These are phyloP conservation scores for Fusarium sp. DNA, from an alignment of 2,329 filamentous ascomycete genomes.

Conservation along the genomic window DNA sequence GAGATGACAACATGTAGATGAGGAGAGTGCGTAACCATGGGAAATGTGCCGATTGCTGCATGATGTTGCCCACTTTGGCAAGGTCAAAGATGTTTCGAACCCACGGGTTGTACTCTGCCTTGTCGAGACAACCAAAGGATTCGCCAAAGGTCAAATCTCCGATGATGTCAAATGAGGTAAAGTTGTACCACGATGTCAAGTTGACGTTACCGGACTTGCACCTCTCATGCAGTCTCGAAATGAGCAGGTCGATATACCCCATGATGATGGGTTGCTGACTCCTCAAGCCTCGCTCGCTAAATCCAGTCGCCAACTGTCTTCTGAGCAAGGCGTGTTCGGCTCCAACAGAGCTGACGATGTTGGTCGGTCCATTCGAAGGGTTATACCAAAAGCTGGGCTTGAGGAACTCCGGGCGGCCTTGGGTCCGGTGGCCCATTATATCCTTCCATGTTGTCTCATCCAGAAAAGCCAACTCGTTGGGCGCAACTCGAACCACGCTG, in stretches of 20 bases:
- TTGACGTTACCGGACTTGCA: constrained; percentile 20
- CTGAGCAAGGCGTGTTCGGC: not conserved
- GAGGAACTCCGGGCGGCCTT: not conserved
- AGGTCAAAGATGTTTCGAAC: constrained; percentile 32
- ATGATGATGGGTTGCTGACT: constrained; percentile 1
- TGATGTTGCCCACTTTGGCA: not conserved
- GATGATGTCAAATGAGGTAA: constrained; percentile 41
- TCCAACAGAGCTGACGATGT: not conserved
- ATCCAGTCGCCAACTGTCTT: not conserved
- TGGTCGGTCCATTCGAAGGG: not conserved
- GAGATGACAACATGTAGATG: not conserved
- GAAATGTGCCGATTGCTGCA: not conserved
- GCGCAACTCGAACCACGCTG: not conserved
- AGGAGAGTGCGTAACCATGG: not conserved
- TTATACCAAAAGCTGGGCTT: not conserved
- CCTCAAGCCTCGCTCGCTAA: constrained; percentile 1
- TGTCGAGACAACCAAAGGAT: constrained; percentile 36
- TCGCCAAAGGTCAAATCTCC: constrained; percentile 39
- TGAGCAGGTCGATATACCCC: constrained; percentile 2
- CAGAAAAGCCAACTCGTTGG: not conserved
- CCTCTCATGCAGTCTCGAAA: not conserved
- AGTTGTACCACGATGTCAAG: constrained; percentile 42
- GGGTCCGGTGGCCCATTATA: not conserved
- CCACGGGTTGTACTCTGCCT: constrained; percentile 36
- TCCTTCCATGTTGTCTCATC: not conserved